These are phyloP conservation scores for Colletotrichum sojae DNA, from an alignment of 2,329 filamentous ascomycete genomes.

Conservation along the genomic window DNA sequence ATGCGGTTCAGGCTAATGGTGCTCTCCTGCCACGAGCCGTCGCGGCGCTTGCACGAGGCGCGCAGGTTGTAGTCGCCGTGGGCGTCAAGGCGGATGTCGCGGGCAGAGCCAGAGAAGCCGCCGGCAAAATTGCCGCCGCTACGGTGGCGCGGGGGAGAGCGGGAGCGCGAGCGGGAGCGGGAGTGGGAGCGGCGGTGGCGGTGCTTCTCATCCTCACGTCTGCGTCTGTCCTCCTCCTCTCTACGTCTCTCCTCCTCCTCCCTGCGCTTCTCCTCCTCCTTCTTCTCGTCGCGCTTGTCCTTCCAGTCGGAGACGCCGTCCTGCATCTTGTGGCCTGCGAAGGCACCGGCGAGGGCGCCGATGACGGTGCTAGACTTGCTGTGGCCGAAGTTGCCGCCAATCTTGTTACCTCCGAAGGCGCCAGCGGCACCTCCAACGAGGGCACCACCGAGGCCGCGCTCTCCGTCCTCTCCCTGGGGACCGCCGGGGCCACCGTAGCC, in stretches of 20 bases:
- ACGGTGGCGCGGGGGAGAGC: slow-evolving; percentile 33
- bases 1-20: slow-evolving; percentile 53
- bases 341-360: slow-evolving; percentile 57
- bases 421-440: slow-evolving; percentile 57
- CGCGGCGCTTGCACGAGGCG: slow-evolving; percentile 51
- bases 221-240: slow-evolving; percentile 45
- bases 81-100: slow-evolving; percentile 52
- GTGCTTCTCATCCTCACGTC: slow-evolving; percentile 40
- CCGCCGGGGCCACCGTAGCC: slow-evolving; percentile 43
- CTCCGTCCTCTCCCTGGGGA: slow-evolving; percentile 50
- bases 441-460: slow-evolving; percentile 58
- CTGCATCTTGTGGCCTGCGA: slow-evolving; percentile 58
- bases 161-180: no score
- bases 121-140: slow-evolving; percentile 50
- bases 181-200: slow-evolving; percentile 31
- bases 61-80: slow-evolving; percentile 52
- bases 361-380: slow-evolving; percentile 54
- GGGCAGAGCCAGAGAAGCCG: slow-evolving; percentile 48
- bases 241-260: slow-evolving; percentile 26
- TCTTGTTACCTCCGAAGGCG: slow-evolving; percentile 56
- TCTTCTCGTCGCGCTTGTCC: slow-evolving; percentile 56
- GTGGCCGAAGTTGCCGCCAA: slow-evolving; percentile 57
- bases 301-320: slow-evolving; percentile 57
- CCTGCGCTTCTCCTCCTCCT: slow-evolving; percentile 49
- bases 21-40: slow-evolving; percentile 52